Conservation (phyloP, 2,329 filamentous ascomycete species). For the Phaeosphaeriaceae sp. region DNA sequence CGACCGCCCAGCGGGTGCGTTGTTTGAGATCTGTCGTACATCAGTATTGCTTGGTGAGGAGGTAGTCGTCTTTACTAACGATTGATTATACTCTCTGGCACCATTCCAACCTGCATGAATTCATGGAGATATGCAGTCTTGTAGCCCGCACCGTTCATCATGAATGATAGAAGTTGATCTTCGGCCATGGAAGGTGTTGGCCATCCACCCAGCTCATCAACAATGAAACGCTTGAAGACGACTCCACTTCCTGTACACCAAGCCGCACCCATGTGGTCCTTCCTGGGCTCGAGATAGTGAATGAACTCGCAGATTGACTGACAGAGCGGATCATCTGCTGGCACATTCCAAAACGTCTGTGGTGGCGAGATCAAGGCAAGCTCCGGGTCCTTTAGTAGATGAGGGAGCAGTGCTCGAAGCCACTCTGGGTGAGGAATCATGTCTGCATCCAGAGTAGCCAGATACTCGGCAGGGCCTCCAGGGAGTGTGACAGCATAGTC, state of each 20-base stretch:
- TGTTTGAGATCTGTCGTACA: slow-evolving; percentile 4
- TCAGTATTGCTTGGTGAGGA: background rate
- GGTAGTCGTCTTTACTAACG: background rate
- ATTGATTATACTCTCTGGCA: slow-evolving; percentile 8
- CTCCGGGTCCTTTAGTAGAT: slow-evolving; percentile 5
- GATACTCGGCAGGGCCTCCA: slow-evolving; percentile 6
- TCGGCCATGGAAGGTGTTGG: slow-evolving; percentile 8
- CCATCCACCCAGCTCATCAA: slow-evolving; percentile 7
- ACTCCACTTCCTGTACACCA: slow-evolving; percentile 9
- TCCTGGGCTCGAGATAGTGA: slow-evolving; percentile 5
- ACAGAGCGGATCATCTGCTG: slow-evolving; percentile 7
- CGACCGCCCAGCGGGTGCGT: slow-evolving; percentile 7
- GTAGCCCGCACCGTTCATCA: slow-evolving; percentile 9
- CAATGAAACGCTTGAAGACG: slow-evolving; percentile 8
- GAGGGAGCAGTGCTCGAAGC: slow-evolving; percentile 7
- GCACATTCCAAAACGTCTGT: slow-evolving; percentile 8
- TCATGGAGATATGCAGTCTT: slow-evolving; percentile 9
- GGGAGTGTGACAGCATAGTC: slow-evolving; percentile 5
- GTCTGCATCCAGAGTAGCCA: slow-evolving; percentile 6
- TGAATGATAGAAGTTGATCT: slow-evolving; percentile 7
- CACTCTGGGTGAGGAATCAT: slow-evolving; percentile 9
- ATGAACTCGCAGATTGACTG: slow-evolving; percentile 10
- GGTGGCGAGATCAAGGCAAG: slow-evolving; percentile 5
- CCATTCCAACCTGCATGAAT: slow-evolving; percentile 10
- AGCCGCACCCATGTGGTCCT: slow-evolving; percentile 10